Evolutionary conservation across 164 flowering plant species (phyloP), one percentile per base, ranked within the genome.

Genomic region (Liriodendron chinense): DNA sequence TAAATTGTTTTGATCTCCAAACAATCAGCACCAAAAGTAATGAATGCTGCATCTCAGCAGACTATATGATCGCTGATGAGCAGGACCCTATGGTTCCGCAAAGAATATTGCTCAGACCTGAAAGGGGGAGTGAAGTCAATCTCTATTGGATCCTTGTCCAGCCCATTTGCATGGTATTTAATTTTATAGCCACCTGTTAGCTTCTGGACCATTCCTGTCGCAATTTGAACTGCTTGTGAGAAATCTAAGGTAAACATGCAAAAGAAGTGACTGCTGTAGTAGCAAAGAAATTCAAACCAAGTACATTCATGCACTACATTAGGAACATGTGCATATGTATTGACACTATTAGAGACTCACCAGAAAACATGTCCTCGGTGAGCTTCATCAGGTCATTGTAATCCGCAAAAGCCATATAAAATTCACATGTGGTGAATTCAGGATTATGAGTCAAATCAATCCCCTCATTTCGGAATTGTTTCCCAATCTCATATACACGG

Each of bases 101-200:
- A 4, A 34, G 43, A 71, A 26, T 72, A n/a, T 57, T 20, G 2
- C 23, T 69, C 69, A 47, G 3, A 96, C 99, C 98, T 94, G 89
- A 96, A 96, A 67, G 99, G 99, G 6, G 99, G 99, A 72, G 99
- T 92, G 75, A 96, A 94, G 76, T 96, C 99, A 74, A 96, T 96
- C 83, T 92, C 98, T 72, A 96, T 90, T 3, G 99, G 97, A 28
- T 92, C 97, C 65, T 88, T 83, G 57, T 91, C 91, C 65, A 83
- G 75, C 18, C 98, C 99, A 89, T 92, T 87, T 48, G 97, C 84
- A 78, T 91, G 99, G 78, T 88, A 91, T 76, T 90, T 88, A 16
- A 96, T 86, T 82, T 85, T 89, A 75, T 91, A 96, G 50, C 97
- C 90, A 77, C 98, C 98, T 8, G 98, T 94, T 28, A 96, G 88